Base-by-base conservation (phyloP, 768 basidiomycete species). In the Amanita jacksonii region DNA sequence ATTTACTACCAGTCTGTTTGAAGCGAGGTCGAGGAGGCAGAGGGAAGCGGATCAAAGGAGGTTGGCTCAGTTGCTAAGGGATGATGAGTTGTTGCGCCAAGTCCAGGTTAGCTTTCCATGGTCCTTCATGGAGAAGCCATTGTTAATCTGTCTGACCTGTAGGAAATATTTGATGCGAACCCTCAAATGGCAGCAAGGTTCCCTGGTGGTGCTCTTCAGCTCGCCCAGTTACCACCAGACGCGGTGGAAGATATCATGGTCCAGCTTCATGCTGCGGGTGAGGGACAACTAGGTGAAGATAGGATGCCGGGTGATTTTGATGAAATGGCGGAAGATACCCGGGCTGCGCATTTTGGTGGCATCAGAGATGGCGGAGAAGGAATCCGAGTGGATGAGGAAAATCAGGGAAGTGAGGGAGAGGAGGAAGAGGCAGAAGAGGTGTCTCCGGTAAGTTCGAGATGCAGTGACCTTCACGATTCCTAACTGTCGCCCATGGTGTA, bases 121-220 rank as follows among this genome's bases (percentile, higher is more conserved):
- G 10, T 15, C 44, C 20, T 35, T 10, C 25, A 9, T n/a, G n/a
- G n/a, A n/a, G n/a, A n/a, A n/a, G n/a, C n/a, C n/a, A n/a, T n/a
- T n/a, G 16, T 19, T 16, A 31, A 1, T 8, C 8, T 35, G 5
- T 18, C 10, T 49, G 23, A 19, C 34, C 19, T 18, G 5, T 39
- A 72, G 69, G 75, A 61, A 8, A 67, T 82, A 46, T 79, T 75
- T 47, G 72, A 75, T 43, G 81, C 69, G 16, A 63, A 77, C 50
- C 75, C 77, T 6, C 60, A 63, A 8, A 59, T 87, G 9, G 69
- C 67, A 12, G 67, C 66, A 25, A 71, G 74, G 48, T 76, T 84
- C 46, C 81, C 76, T 0, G 82, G 76, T 0, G 83, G 82, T 1
- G 59, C 81, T n/a, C 60, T 76, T 16, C 74, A 81, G 53, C 77